Evolutionary conservation across 2,329 filamentous ascomycete genomes (phyloP), one percentile per base, ranked within the genome.

Genomic region (Fusarium pininemorale): DNA sequence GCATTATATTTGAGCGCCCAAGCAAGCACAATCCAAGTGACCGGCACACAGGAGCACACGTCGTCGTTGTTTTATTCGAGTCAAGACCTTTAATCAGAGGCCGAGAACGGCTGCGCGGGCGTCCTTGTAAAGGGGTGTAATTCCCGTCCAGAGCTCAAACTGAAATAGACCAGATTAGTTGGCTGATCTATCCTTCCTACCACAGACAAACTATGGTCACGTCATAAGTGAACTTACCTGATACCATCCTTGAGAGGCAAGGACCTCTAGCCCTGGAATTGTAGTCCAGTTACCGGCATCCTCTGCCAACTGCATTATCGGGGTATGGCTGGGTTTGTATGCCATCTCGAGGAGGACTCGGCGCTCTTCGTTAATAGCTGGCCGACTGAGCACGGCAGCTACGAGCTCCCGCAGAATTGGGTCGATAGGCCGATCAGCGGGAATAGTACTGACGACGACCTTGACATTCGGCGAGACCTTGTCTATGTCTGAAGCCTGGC

Each of bases 261-360:
- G 86, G 37, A 96, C 95, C 82, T 99, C 96, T 44, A 98, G 83
- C 0, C 96, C 96, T 13, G 94, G 92, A 71, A 98, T 92, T 5
- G 93, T 94, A 63, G 85, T 88, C 96, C 96, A 99, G 7, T 92
- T 92, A 16, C 80, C 81, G 18, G 89, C 89, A 75, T 92, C 89
- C 77, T 91, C 87, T 6, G 95, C 96, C 80, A 98, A 85, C 80
- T 93, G 89, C 91, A 98, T 98, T 75, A 98, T 83, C 13, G 92
- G 90, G 9, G 96, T 99, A 59, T 93, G 88, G 1, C 89, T 86
- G 26, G 96, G 96, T 83, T 96, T 97, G 83, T 99, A 99, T 5
- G 96, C 96, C 95, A 99, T 98, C 82, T 99, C 96, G 7, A 98
- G 84, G 69, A 98, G 83, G 18, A 96, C 89, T 26, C 89, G 88